phyloP scores from a whole-genome alignment of 1,284 basidiomycete species.

The Wolfiporia cocos region DNA sequence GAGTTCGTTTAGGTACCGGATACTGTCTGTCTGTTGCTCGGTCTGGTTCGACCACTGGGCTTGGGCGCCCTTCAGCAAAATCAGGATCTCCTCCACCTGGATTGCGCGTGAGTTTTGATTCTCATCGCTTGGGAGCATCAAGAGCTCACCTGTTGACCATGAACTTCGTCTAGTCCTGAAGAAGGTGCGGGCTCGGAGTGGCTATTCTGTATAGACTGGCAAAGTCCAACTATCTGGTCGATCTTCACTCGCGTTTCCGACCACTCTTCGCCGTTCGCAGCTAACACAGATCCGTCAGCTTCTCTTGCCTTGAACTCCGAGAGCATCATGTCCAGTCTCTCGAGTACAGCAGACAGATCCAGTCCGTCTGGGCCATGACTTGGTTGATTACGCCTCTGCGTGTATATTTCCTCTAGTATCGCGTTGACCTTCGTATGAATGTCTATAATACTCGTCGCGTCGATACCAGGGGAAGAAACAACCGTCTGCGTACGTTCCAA shows the following conservation, averaged over 20 bases:
- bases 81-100: constrained; percentile 39
- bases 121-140: not conserved
- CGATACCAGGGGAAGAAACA: too few species aligned
- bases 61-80: constrained; percentile 39
- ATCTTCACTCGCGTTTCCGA: constrained; percentile 20
- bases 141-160: not conserved
- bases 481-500: too few species aligned
- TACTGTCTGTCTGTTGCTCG: constrained; percentile 63
- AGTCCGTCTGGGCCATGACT: not conserved
- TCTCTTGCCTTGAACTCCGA: constrained; percentile 12
- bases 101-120: not conserved
- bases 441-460: constrained; percentile 14
- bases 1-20: constrained; percentile 69
- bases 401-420: constrained; percentile 17
- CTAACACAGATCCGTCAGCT: constrained; percentile 1
- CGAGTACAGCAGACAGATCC: constrained; percentile 9
- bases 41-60: constrained; percentile 40
- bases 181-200: not conserved
- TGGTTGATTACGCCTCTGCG: constrained; percentile 1
- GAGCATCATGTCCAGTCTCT: constrained; percentile 20
- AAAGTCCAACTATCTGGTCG: constrained; percentile 18
- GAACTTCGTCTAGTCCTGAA: constrained; percentile 1
- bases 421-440: constrained; percentile 21
- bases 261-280: constrained; percentile 1
- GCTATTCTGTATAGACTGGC: constrained; percentile 5